A percentile compares a stretch with the other conserved stretches of the same genome.
Evolutionary conservation across 345 rosid species (phyloP).

Genomic region (Lenwebbia sp.): DNA sequence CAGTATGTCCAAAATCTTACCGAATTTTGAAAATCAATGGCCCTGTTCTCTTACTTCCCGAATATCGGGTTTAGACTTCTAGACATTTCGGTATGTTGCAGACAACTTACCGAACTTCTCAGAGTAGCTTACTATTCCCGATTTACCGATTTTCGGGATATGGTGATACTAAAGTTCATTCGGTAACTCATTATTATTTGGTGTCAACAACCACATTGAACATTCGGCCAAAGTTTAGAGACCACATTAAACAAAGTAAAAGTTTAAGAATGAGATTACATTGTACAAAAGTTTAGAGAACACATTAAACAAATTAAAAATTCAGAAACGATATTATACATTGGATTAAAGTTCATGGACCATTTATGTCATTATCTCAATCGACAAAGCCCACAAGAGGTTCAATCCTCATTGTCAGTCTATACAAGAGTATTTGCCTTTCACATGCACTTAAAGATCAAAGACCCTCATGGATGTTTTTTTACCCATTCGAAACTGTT

Average conservation of each 20-base stretch:
- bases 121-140: too few species aligned
- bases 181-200: too few species aligned
- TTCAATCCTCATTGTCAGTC: background rate
- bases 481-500: background rate
- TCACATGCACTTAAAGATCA: background rate
- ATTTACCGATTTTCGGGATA: too few species aligned
- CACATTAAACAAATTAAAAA: background rate
- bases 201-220: too few species aligned
- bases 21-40: too few species aligned
- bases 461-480: background rate
- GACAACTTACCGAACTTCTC: too few species aligned
- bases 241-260: background rate
- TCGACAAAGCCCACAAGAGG: background rate
- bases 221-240: background rate
- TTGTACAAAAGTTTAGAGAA: background rate
- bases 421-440: background rate
- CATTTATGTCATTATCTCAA: background rate
- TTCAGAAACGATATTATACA: accelerated
- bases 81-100: too few species aligned
- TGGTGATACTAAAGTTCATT: too few species aligned
- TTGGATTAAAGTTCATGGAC: background rate
- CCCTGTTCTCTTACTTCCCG: too few species aligned
- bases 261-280: background rate
- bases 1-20: too few species aligned
- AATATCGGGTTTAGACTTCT: too few species aligned